Evolutionary conservation across 2,329 filamentous ascomycete species (phyloP).

Genomic region (Phialophora expanda): DNA sequence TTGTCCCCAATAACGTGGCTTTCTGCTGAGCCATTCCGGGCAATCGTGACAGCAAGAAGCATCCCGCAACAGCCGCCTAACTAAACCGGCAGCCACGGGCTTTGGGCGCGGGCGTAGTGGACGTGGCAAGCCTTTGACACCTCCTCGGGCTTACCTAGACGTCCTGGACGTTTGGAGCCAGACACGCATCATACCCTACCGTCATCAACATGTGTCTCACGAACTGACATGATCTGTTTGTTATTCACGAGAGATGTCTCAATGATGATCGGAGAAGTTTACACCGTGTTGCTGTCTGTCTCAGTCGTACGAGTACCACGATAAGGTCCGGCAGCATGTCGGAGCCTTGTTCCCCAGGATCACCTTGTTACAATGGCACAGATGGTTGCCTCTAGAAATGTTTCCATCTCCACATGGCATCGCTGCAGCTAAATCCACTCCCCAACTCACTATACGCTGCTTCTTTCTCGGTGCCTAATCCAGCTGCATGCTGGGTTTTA

Average conservation of each 20-base stretch:
- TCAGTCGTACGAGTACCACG: neutral
- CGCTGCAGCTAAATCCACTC: neutral
- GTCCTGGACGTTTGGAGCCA: neutral
- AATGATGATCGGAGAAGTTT: neutral
- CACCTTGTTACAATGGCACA: neutral
- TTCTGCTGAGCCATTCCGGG: neutral
- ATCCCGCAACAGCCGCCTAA: neutral
- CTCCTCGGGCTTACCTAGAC: neutral
- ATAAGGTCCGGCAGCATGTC: neutral
- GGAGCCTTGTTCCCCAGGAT: conserved; percentile 8
- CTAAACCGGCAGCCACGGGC: neutral
- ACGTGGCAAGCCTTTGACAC: neutral
- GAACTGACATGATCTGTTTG: neutral
- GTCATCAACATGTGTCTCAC: neutral
- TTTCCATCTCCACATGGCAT: conserved; percentile 5
- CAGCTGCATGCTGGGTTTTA: conserved; percentile 4
- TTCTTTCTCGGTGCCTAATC: conserved; percentile 6
- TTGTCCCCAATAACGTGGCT: neutral
- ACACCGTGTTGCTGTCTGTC: neutral
- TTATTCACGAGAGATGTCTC: neutral
- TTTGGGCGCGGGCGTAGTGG: neutral
- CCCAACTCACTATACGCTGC: neutral
- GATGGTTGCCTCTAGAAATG: conserved; percentile 1
- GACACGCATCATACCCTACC: neutral
- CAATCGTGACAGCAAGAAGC: neutral